Base-by-base conservation (phyloP, 176 grass and related monocot species). In the Oryza brachyantha region DNA sequence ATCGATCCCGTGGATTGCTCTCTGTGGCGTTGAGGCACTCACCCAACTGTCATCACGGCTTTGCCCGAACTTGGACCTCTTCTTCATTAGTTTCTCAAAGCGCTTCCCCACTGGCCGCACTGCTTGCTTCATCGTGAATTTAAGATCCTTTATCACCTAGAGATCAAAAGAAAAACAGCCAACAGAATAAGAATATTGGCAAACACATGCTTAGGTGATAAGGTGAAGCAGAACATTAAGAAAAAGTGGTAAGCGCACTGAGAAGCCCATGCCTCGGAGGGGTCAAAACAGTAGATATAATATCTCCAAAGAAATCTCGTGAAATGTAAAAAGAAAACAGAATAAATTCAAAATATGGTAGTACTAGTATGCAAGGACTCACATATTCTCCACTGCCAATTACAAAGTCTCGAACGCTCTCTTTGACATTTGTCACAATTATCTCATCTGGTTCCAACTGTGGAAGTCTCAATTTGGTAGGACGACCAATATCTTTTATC, bases 111-210 rank as follows among this genome's bases (percentile, higher is more conserved):
- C 74, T 32, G 93, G 93, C 13, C 88, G 84, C 43, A 87, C 90
- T 38, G 93, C 93, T 50, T 92, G 87, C 41, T 90, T 90, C 32
- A 97, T 82, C 0, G 93, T 97, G 83, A 97, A 97, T 55, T 97
- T 97, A 13, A 97, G 90, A 88, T 97, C 93, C 67, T 97, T 88
- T 68, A 97, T 85, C 77, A 97, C 90, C 93, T 92, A 52, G 0
- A n/a, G 16, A n/a, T n/a, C n/a, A n/a, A n/a, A n/a, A 54, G 38
- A 54, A 21, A 61, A 61, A 38, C 42, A 78, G 13, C 24, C 11
- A 13, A 42, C 25, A 13, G 64, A 42, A 78, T 16, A 65, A 39
- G 60, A 41, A 78, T 7, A 64, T 32, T 22, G 13, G 35, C 29
- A 76, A 50, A 85, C 10, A 22, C 10, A 40, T 52, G n/a, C 29